Conservation (phyloP, 768 basidiomycete species). For the Leucogyrophana mollusca region DNA sequence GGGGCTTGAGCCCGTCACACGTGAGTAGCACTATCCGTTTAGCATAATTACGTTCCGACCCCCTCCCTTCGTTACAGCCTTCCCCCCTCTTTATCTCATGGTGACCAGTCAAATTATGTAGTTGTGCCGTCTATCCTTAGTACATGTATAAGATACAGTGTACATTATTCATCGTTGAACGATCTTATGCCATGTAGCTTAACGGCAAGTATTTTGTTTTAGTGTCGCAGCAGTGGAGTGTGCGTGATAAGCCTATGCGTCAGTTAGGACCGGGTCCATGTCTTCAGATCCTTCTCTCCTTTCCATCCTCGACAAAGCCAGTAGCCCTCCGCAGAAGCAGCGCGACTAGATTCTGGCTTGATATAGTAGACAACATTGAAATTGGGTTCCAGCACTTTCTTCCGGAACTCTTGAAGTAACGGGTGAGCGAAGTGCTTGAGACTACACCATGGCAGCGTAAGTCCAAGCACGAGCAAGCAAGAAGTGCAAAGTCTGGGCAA, state of each 20-base stretch:
- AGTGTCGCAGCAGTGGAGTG: too few species aligned
- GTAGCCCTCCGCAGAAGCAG: constrained; percentile 80
- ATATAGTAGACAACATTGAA: constrained; percentile 68
- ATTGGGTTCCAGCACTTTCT: constrained; percentile 50
- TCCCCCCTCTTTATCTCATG: too few species aligned
- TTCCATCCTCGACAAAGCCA: constrained; percentile 82
- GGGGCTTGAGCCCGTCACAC: constrained; percentile 48
- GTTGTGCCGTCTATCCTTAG: too few species aligned
- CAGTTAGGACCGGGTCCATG: too few species aligned
- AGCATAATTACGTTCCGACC: neutral
- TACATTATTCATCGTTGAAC: too few species aligned
- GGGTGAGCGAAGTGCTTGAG: constrained; percentile 88
- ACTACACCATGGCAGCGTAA: too few species aligned
- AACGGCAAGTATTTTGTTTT: too few species aligned
- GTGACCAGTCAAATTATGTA: too few species aligned
- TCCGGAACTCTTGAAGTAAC: constrained; percentile 61
- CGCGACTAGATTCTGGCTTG: constrained; percentile 82
- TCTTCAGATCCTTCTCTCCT: constrained; percentile 9
- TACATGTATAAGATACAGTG: too few species aligned
- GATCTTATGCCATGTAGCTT: too few species aligned
- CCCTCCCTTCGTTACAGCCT: too few species aligned
- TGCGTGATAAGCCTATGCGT: too few species aligned
- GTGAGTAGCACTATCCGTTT: neutral
- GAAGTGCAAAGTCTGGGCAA: neutral
- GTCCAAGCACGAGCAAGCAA: constrained; percentile 5